A percentile compares a stretch with the other conserved stretches of the same genome.
Evolutionary conservation across 306 rosid genomes (phyloP).

Genomic region (Oemleria cerasiformis): DNA sequence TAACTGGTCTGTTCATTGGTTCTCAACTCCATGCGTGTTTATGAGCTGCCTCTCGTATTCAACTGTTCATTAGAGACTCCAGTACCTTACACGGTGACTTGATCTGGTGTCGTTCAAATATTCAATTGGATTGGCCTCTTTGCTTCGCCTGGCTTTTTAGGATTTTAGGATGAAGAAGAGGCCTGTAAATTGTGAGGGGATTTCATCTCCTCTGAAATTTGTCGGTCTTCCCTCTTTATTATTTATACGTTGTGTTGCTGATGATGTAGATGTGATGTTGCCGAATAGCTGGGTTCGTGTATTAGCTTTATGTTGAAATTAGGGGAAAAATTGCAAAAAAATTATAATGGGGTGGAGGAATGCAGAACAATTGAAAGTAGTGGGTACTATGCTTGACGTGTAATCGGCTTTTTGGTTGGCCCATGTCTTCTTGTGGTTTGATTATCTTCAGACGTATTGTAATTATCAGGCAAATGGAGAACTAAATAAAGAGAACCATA

Average conservation of each 20-base stretch:
- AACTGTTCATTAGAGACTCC: constrained; percentile 31
- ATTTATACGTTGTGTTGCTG: constrained; percentile 39
- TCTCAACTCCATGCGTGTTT: constrained; percentile 23
- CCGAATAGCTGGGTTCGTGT: constrained; percentile 43
- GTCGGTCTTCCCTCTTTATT: constrained; percentile 34
- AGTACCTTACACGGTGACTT: constrained; percentile 36
- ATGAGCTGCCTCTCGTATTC: constrained; percentile 24
- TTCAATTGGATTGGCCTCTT: constrained; percentile 64
- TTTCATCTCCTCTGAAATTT: constrained; percentile 44
- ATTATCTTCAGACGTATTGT: not conserved
- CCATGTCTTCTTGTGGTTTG: not conserved
- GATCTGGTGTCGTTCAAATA: constrained; percentile 45
- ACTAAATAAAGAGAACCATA: constrained; percentile 13
- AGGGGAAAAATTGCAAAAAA: constrained; percentile 15
- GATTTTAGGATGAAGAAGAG: constrained; percentile 74
- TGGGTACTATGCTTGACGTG: constrained; percentile 27
- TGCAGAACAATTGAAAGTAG: constrained; percentile 38
- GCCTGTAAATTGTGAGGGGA: constrained; percentile 68
- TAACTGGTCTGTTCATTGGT: constrained; percentile 32
- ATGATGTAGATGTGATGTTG: constrained; percentile 42
- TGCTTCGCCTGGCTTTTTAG: constrained; percentile 66
- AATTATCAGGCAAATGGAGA: not conserved
- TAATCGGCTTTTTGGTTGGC: constrained; percentile 21
- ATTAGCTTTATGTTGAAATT: constrained; percentile 32
- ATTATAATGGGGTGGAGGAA: constrained; percentile 32